phyloP scores from a whole-genome alignment of 2,329 filamentous ascomycete species.

The Colletotrichum sp. region DNA sequence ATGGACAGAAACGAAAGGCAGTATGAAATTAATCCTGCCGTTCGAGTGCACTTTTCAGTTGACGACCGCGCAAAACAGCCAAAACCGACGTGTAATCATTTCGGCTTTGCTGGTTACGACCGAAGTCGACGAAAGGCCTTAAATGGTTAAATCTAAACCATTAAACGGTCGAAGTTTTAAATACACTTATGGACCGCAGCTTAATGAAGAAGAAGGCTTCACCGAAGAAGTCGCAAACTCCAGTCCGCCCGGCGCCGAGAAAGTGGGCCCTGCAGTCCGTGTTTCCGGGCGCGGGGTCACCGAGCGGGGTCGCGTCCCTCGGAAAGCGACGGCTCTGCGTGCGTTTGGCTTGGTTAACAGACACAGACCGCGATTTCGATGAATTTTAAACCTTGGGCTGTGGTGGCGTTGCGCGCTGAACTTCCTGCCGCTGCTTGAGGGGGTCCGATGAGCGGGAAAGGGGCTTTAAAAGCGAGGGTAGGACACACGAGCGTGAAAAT shows the following conservation, averaged over 20 bases:
- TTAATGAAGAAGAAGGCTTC: not conserved
- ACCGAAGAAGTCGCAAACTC: not conserved
- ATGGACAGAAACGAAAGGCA: no score
- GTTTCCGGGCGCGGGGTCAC: not conserved
- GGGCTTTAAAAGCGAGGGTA: no score
- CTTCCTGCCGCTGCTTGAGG: not conserved
- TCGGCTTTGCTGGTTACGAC: not conserved
- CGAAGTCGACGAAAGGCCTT: no score
- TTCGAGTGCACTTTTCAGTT: no score
- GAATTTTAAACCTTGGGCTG: not conserved
- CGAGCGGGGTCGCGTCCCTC: not conserved
- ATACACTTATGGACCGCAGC: not conserved
- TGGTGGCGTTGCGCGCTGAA: fast-evolving
- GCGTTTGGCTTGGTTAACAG: not conserved
- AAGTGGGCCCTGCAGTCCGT: not conserved
- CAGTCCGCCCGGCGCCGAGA: not conserved
- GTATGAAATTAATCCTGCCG: no score
- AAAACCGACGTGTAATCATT: not conserved
- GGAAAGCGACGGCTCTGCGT: not conserved
- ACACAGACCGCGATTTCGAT: fast-evolving
- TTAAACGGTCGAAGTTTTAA: not conserved
- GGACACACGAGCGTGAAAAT: no score
- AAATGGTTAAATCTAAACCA: not conserved
- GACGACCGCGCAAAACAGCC: no score
- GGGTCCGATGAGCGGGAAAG: not conserved